Conservation (phyloP, 208 protist species). For the Leptomonas pyrrhocoris region DNA sequence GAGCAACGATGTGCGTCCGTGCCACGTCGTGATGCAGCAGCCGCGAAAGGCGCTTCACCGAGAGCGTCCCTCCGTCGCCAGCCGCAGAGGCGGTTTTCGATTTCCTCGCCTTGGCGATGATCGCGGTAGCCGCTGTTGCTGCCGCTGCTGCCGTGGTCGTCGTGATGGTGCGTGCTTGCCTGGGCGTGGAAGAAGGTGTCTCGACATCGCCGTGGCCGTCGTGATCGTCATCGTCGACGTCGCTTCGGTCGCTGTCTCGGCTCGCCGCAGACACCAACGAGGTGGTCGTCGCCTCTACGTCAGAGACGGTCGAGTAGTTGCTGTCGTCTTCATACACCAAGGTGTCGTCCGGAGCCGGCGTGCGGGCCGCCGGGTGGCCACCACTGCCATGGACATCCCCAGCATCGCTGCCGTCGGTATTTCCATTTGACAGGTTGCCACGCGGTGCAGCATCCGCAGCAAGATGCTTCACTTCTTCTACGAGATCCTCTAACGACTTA, state of each 20-base stretch:
- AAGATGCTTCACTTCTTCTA: background rate
- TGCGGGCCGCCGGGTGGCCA: too few relatives aligned
- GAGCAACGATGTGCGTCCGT: background rate
- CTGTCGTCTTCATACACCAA: constrained; percentile 22
- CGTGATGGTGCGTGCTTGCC: background rate
- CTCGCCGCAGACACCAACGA: background rate
- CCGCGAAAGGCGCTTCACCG: constrained; percentile 5
- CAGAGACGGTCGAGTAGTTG: background rate
- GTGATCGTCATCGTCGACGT: background rate
- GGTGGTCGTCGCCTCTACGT: background rate
- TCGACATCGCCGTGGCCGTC: too few relatives aligned
- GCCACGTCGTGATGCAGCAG: constrained; percentile 13
- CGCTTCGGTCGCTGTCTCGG: background rate
- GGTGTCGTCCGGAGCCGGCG: constrained; percentile 6
- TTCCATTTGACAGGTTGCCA: background rate
- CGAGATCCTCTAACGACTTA: constrained; percentile 15
- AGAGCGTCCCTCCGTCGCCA: background rate
- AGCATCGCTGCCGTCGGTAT: background rate
- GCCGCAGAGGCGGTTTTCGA: background rate
- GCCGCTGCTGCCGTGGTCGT: background rate
- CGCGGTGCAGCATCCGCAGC: background rate
- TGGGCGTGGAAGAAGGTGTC: too few relatives aligned
- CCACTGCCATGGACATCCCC: too few relatives aligned
- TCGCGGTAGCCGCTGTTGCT: background rate
- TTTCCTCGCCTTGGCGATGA: background rate